phyloP scores from a whole-genome alignment of 2,329 filamentous ascomycete species.

The Hirsutella thompsonii region DNA sequence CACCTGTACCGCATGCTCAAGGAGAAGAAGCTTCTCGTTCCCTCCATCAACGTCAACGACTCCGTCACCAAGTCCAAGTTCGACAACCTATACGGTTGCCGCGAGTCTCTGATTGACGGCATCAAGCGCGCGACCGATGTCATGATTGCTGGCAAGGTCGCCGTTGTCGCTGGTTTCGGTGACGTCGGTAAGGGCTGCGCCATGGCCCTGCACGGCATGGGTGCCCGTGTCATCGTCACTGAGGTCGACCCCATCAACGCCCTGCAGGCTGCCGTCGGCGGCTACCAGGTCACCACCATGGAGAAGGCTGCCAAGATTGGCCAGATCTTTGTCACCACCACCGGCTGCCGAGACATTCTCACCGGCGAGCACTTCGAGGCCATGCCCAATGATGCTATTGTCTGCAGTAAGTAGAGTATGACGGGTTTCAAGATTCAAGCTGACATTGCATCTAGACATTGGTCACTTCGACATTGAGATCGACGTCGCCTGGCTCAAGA shows the following conservation, averaged over 20 bases:
- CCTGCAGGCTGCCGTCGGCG: slow-evolving; percentile 94
- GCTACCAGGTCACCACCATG: slow-evolving; percentile 96
- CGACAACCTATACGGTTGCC: slow-evolving; percentile 99
- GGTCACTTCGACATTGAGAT: slow-evolving; percentile 99
- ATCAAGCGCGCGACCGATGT: slow-evolving; percentile 99
- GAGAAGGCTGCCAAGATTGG: slow-evolving; percentile 80
- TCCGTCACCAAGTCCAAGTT: slow-evolving; percentile 99
- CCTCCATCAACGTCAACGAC: slow-evolving; percentile 99
- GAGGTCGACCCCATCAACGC: slow-evolving; percentile 99
- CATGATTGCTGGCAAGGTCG: slow-evolving; percentile 99
- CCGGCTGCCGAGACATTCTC: slow-evolving; percentile 96
- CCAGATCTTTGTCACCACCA: slow-evolving; percentile 99
- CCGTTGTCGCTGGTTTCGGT: slow-evolving; percentile 94
- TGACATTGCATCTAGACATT: slow-evolving; percentile 48
- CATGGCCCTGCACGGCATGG: slow-evolving; percentile 91
- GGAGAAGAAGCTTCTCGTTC: slow-evolving; percentile 77
- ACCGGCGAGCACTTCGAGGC: slow-evolving; percentile 82
- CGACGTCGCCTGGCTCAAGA: slow-evolving; percentile 98
- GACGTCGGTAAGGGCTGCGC: slow-evolving; percentile 99
- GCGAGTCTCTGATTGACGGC: slow-evolving; percentile 95
- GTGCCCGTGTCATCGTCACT: slow-evolving; percentile 89
- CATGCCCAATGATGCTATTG: slow-evolving; percentile 96
- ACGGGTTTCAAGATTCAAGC: background rate
- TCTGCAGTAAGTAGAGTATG: slow-evolving; percentile 69
- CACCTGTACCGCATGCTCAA: slow-evolving; percentile 98